These are phyloP conservation scores for Drechslerella dactyloides DNA, from an alignment of 2,329 filamentous ascomycete species.

Conservation along the genomic window DNA sequence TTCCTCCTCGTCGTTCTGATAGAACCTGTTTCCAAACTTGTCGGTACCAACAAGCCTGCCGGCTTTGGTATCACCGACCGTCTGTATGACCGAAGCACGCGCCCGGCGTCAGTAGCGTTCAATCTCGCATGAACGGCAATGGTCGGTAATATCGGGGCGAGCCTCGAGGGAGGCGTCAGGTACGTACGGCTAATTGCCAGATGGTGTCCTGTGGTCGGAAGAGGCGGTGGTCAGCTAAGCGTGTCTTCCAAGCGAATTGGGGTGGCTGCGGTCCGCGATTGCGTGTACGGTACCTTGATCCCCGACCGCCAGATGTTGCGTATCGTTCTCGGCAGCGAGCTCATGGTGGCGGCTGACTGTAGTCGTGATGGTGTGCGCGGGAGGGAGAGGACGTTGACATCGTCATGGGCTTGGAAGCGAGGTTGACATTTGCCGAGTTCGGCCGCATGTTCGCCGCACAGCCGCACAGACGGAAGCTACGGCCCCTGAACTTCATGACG, in stretches of 20 bases:
- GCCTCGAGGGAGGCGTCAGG: not conserved
- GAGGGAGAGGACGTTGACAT: not conserved
- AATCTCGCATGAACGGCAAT: conserved; percentile 1
- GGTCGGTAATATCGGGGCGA: conserved; percentile 11
- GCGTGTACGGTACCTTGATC: conserved; percentile 3
- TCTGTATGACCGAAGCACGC: conserved; percentile 19
- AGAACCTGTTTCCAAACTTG: conserved; percentile 96
- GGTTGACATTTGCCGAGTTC: conserved; percentile 32
- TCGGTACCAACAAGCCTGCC: conserved; percentile 84
- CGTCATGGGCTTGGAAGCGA: not conserved
- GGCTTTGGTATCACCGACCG: conserved; percentile 85
- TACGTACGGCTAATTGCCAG: conserved; percentile 38
- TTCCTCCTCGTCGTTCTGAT: conserved; percentile 88
- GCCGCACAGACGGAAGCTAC: not conserved
- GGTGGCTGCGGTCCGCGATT: not conserved
- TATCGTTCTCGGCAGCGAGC: conserved; percentile 40
- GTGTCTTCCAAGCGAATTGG: conserved; percentile 4
- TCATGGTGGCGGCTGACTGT: conserved; percentile 27
- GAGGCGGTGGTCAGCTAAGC: conserved; percentile 5
- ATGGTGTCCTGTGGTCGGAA: conserved; percentile 35
- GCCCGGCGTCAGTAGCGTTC: not conserved
- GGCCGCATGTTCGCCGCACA: conserved; percentile 31
- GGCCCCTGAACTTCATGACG: conserved; percentile 18
- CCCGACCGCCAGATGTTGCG: conserved; percentile 37
- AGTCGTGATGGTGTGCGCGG: conserved; percentile 3